phyloP scores from a whole-genome alignment of 305 asterid genomes.

The Fraxinus greggii region DNA sequence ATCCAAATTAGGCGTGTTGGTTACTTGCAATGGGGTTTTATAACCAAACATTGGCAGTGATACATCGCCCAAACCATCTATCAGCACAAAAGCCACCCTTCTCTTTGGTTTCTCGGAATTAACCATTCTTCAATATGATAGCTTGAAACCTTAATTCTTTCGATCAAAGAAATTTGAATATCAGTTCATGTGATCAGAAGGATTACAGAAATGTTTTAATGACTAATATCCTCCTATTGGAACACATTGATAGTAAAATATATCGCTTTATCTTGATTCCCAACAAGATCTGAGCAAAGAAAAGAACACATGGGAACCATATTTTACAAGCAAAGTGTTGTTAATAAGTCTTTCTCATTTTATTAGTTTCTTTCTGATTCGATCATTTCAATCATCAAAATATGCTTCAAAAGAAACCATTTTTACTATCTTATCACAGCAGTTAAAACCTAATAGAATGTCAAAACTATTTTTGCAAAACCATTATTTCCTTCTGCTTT shows the following conservation, averaged over 20 bases:
- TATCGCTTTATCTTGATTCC: neutral
- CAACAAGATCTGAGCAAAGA: neutral
- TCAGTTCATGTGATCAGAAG: neutral
- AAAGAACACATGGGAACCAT: neutral
- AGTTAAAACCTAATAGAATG: neutral
- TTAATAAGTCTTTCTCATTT: neutral
- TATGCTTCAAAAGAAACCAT: neutral
- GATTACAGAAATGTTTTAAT: neutral
- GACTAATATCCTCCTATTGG: neutral
- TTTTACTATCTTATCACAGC: neutral
- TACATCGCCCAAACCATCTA: slow-evolving; percentile 93
- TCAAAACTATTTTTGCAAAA: neutral
- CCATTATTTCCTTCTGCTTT: neutral
- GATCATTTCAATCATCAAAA: neutral
- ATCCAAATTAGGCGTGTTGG: slow-evolving; percentile 68
- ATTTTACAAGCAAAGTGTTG: neutral
- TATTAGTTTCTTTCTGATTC: neutral
- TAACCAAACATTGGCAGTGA: slow-evolving; percentile 73
- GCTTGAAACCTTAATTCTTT: neutral
- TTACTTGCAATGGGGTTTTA: slow-evolving; percentile 78
- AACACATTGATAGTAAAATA: neutral
- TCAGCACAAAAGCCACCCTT: slow-evolving; percentile 82
- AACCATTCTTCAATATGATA: slow-evolving; percentile 39
- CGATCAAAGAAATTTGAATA: neutral
- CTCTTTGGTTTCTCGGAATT: slow-evolving; percentile 63